Base-by-base conservation (phyloP, 139 green algal species). In the Gonium pectorale region DNA sequence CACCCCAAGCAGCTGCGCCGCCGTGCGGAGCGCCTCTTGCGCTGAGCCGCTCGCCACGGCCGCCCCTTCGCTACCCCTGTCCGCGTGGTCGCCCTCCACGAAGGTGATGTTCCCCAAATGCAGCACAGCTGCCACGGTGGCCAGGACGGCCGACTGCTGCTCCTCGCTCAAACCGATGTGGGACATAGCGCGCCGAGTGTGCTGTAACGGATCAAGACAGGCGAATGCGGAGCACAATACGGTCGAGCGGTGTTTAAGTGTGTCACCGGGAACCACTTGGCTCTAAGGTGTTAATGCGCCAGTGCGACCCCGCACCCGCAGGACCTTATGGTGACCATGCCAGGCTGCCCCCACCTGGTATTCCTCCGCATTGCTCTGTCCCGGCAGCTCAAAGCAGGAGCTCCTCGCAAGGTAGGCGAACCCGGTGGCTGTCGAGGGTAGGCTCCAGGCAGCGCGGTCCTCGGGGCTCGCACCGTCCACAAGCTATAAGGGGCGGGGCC, bases 81-180 rank as follows among this genome's bases (percentile, higher is more conserved):
- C 15, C 37, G 19, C 22, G 21, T 35, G 27, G 38, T 73, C 43
- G 33, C 38, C 86, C 8, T 94, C 89, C 66, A 78, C 84, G 83
- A 99, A 99, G 33, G 75, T 56, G 38, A 98, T 80, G 85, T 99
- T 99, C 59, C 97, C 97, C 31, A 99, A 92, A 84, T 99, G 97
- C 86, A 99, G 90, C 78, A 99, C 94, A 0, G 95, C 94, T 2
- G 96, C 96, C 52, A 99, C 92, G 2, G 93, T 87, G 31, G 89
- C 80, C 79, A 98, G 97, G 15, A 98, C 92, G 0, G 86, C 77
- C 22, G 96, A 91, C 83, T 96, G 96, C 69, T 96, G 90, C 24
- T 92, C 81, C 11, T 89, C 41, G 17, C 85, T 87, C 46, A 99
- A 97, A 62, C 97, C 97, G 43, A 99, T 96, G 74, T 95, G 88